Conservation (phyloP, 179 eudicot genomes). For the Silene noctiflora region DNA sequence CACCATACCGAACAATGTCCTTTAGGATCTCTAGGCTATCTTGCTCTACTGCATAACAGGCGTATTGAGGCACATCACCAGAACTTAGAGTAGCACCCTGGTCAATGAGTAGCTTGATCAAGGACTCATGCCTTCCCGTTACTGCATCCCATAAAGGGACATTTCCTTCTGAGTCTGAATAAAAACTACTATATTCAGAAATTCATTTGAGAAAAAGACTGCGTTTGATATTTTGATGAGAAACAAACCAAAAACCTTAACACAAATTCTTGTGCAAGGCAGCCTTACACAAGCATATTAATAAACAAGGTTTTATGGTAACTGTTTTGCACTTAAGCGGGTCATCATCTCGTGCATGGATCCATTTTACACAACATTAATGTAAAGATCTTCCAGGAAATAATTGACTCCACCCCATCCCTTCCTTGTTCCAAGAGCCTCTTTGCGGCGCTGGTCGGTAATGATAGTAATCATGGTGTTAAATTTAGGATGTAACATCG, state of each 20-base stretch:
- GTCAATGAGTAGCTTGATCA: constrained; percentile 47
- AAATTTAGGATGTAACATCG: not conserved
- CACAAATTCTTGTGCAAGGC: not conserved
- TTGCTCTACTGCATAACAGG: constrained; percentile 54
- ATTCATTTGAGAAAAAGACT: not conserved
- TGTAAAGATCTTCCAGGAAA: not conserved
- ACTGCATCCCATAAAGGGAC: constrained; percentile 84
- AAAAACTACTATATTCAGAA: not conserved
- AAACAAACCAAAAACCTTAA: not conserved
- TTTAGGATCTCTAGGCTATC: constrained; percentile 48
- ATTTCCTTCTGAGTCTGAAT: constrained; percentile 63
- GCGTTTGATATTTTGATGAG: not conserved
- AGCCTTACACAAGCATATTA: not conserved
- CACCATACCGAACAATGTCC: constrained; percentile 50
- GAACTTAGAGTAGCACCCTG: constrained; percentile 54
- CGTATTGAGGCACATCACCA: constrained; percentile 55
- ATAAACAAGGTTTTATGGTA: not conserved
- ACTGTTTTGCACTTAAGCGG: not conserved
- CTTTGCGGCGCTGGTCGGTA: not conserved
- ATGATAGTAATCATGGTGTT: not conserved
- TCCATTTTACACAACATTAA: not conserved
- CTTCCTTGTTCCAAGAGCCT: not conserved
- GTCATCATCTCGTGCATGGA: not conserved
- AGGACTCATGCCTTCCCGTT: constrained; percentile 39
- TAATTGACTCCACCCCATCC: not conserved